Percentiles rank a stretch among this genome's conserved stretches.
Conservation (phyloP, 163 green algal species). For the Chlorella variabilis region DNA sequence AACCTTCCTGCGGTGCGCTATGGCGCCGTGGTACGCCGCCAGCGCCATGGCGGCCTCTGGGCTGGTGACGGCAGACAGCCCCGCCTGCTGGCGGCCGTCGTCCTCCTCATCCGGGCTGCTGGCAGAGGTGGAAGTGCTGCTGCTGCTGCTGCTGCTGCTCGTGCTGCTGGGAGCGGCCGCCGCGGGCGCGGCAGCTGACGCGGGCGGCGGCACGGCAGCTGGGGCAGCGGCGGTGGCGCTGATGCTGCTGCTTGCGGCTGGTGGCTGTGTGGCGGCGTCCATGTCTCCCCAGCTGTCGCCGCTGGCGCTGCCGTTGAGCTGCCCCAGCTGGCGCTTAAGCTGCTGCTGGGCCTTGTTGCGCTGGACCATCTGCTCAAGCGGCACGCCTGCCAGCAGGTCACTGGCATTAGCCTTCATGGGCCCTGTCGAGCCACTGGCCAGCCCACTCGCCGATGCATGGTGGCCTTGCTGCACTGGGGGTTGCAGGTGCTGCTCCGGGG, state of each 20-base stretch:
- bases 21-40: not conserved
- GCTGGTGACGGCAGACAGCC: slow-evolving; percentile 1
- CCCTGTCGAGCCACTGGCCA: not conserved
- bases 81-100: not conserved
- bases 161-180: not conserved
- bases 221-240: too few species aligned
- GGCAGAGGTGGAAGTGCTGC: too few species aligned
- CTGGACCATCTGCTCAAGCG: slow-evolving; percentile 16
- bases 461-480: not conserved
- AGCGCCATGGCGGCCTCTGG: slow-evolving; percentile 14
- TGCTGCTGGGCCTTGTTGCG: not conserved
- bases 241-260: too few species aligned
- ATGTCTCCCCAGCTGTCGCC: too few species aligned
- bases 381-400: slow-evolving; percentile 6
- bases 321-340: not conserved
- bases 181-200: too few species aligned
- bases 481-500: not conserved
- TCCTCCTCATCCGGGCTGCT: not conserved
- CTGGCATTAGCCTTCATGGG: slow-evolving; percentile 8
- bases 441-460: too few species aligned
- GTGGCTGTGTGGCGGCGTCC: too few species aligned
- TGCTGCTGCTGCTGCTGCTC: not conserved
- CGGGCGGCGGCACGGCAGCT: too few species aligned
- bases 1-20: not conserved
- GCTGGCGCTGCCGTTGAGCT: not conserved